Evolutionary conservation across 495 filamentous ascomycete genomes (phyloP).

Genomic region (Tuber borchii): DNA sequence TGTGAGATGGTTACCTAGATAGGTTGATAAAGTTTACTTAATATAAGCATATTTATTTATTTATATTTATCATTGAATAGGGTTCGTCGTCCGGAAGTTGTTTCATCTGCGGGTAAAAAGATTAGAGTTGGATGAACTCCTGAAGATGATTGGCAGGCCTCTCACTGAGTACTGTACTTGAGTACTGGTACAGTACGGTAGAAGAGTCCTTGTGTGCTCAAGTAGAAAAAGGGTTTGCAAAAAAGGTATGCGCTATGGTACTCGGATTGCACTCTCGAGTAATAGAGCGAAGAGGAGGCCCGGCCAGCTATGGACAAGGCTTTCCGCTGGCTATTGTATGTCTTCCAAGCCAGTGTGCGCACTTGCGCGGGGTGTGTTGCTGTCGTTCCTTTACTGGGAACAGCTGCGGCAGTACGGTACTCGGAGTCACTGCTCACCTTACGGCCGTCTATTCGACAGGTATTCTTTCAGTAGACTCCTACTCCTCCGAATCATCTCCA

Average conservation of each 20-base stretch:
- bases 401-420: neutral
- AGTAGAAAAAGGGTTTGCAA: neutral
- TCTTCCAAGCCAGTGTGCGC: conserved; percentile 14
- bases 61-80: neutral
- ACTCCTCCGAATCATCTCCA: neutral
- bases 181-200: too few species aligned
- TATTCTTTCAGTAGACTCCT: neutral
- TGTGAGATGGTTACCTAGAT: neutral
- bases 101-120: neutral
- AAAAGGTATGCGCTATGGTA: neutral
- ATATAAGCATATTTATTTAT: neutral
- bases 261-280: neutral
- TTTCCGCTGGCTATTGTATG: conserved; percentile 19
- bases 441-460: neutral
- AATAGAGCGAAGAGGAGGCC: conserved; percentile 10
- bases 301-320: conserved; percentile 11
- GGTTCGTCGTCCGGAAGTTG: neutral
- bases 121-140: neutral
- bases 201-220: neutral
- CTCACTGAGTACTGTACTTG: neutral
- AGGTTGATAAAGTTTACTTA: neutral
- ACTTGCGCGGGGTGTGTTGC: conserved; percentile 25
- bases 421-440: neutral
- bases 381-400: neutral
- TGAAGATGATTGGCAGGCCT: neutral